Conservation (phyloP, 2,329 filamentous ascomycete genomes). For the Colletotrichum sp. region DNA sequence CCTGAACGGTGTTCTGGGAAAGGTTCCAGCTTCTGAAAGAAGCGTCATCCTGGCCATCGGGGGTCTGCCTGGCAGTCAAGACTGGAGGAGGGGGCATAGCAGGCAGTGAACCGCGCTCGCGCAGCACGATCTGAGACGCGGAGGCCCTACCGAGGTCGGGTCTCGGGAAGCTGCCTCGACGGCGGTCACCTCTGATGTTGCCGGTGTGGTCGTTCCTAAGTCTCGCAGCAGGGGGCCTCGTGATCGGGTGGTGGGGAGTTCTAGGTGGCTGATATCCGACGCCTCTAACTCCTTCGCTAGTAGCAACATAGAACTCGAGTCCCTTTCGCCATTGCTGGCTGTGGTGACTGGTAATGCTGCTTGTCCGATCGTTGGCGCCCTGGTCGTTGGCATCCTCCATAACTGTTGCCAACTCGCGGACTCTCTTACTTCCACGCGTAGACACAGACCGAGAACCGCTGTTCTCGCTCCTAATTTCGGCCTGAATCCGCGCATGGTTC, state of each 20-base stretch:
- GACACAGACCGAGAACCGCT: conserved; percentile 9
- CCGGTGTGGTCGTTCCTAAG: conserved; percentile 2
- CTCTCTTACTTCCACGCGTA: conserved; percentile 11
- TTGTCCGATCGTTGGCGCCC: background rate
- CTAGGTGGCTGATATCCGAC: background rate
- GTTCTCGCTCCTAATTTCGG: conserved; percentile 5
- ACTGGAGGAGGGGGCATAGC: conserved; percentile 13
- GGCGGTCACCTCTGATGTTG: background rate
- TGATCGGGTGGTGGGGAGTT: background rate
- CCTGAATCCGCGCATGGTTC: background rate
- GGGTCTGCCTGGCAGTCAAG: background rate
- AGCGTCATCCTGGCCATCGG: conserved; percentile 10
- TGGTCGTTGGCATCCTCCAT: background rate
- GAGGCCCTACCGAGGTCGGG: background rate
- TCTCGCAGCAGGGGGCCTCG: background rate
- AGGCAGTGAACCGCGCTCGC: conserved; percentile 20
- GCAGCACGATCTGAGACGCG: conserved; percentile 8
- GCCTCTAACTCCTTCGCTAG: background rate
- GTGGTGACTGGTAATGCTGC: background rate
- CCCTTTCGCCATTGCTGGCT: background rate
- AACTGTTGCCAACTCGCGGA: conserved; percentile 11
- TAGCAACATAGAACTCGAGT: conserved; percentile 1
- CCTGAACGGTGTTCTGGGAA: conserved; percentile 9
- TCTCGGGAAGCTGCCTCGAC: conserved; percentile 5
- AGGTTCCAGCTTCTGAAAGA: conserved; percentile 25